Evolutionary conservation across 2,329 filamentous ascomycete species (phyloP).

Genomic region (Tolypocladium inflatum): DNA sequence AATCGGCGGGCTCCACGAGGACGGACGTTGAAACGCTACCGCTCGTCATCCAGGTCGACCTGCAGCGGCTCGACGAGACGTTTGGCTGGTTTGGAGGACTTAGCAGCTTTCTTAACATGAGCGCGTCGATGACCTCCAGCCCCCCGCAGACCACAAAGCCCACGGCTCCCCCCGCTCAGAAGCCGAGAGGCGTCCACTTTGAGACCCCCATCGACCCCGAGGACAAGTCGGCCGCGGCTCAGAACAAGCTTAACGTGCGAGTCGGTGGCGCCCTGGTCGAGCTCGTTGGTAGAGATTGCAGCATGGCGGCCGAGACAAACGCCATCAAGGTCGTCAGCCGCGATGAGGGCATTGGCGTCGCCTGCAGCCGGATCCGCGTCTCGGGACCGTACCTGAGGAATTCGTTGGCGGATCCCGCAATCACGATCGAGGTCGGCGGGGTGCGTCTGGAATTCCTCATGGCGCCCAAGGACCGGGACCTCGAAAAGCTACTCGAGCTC

Average conservation of each 20-base stretch:
- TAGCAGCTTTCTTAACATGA: slow-evolving; percentile 82
- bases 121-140: slow-evolving; percentile 71
- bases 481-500: slow-evolving; percentile 72
- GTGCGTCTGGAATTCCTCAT: slow-evolving; percentile 65
- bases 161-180: slow-evolving; percentile 28
- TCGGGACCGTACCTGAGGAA: slow-evolving; percentile 57
- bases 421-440: slow-evolving; percentile 53
- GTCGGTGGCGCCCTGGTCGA: slow-evolving; percentile 69
- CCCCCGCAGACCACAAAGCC: slow-evolving; percentile 39
- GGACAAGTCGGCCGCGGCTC: slow-evolving; percentile 34
- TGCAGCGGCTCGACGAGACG: slow-evolving; percentile 75
- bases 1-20: slow-evolving; percentile 32
- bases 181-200: slow-evolving; percentile 48
- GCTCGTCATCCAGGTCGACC: slow-evolving; percentile 64
- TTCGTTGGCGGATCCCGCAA: slow-evolving; percentile 45
- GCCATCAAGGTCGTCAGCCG: slow-evolving; percentile 75
- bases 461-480: slow-evolving; percentile 66
- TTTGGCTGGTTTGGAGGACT: slow-evolving; percentile 85
- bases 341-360: slow-evolving; percentile 60
- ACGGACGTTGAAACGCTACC: slow-evolving; percentile 69
- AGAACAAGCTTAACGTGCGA: slow-evolving; percentile 65
- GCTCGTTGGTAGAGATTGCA: slow-evolving; percentile 70
- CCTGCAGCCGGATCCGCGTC: slow-evolving; percentile 66
- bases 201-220: slow-evolving; percentile 41
- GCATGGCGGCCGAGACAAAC: slow-evolving; percentile 64